Percentiles rank a stretch among this genome's conserved stretches.
These are phyloP conservation scores for Erodium trifolium DNA, from an alignment of 441 rosid species.

Conservation along the genomic window DNA sequence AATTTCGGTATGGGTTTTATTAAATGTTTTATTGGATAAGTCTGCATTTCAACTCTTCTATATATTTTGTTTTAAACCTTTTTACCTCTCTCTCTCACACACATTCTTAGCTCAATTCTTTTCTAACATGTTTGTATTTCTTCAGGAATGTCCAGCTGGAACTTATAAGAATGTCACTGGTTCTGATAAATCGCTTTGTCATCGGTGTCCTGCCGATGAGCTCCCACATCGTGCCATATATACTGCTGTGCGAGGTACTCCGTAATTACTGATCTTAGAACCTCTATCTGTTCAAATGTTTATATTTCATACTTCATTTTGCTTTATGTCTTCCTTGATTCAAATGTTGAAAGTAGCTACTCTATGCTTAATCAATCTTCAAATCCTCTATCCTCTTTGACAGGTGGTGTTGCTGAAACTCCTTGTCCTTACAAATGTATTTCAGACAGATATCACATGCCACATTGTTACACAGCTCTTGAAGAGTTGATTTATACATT, in stretches of 20 bases:
- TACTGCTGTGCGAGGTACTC: slow-evolving; percentile 77
- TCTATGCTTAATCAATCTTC: not conserved
- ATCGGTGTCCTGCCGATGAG: slow-evolving; percentile 57
- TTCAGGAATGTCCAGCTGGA: slow-evolving; percentile 95
- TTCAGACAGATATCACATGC: slow-evolving; percentile 97
- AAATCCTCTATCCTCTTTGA: slow-evolving; percentile 17
- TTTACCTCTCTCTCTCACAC: not conserved
- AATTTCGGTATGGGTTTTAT: not conserved
- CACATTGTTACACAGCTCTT: slow-evolving; percentile 91
- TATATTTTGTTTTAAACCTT: slow-evolving; percentile 3
- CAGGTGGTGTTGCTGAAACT: slow-evolving; percentile 88
- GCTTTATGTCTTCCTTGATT: slow-evolving; percentile 9
- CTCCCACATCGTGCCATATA: slow-evolving; percentile 84
- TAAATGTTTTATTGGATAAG: not conserved
- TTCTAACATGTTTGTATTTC: slow-evolving; percentile 18
- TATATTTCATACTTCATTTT: slow-evolving; percentile 1
- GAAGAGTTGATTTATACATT: slow-evolving; percentile 96
- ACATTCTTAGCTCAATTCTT: not conserved
- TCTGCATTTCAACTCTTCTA: not conserved
- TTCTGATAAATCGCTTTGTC: slow-evolving; percentile 77
- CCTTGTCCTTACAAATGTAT: slow-evolving; percentile 90
- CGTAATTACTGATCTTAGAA: not conserved
- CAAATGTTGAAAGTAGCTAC: not conserved
- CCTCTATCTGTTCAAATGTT: not conserved
- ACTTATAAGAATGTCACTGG: slow-evolving; percentile 86